These are phyloP conservation scores for Gossypium stocksii DNA, from an alignment of 345 rosid species.

Conservation along the genomic window DNA sequence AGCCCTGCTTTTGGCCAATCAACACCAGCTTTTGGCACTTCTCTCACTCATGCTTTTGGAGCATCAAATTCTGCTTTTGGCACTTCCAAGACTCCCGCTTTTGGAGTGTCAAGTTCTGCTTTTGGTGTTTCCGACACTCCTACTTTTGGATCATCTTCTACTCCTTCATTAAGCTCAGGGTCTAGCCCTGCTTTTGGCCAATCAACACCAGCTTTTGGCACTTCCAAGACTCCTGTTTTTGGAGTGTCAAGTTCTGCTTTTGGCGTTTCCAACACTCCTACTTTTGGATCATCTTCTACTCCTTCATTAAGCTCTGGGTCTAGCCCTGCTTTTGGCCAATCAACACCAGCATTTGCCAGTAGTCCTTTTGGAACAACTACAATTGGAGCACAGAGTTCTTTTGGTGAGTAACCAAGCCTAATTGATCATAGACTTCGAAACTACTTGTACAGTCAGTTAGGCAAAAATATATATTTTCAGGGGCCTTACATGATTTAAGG, in stretches of 20 bases:
- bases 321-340: slow-evolving; percentile 70
- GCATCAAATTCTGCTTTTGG: no score
- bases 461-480: not conserved
- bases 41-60: no score
- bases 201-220: slow-evolving; percentile 64
- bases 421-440: not conserved
- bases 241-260: slow-evolving; percentile 23
- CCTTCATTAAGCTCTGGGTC: slow-evolving; percentile 63
- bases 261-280: slow-evolving; percentile 45
- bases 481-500: not conserved
- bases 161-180: slow-evolving; percentile 57
- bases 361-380: slow-evolving; percentile 60
- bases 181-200: slow-evolving; percentile 76
- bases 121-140: slow-evolving; percentile 52
- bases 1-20: slow-evolving; percentile 77
- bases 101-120: slow-evolving; percentile 5
- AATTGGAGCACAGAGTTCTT: slow-evolving; percentile 66
- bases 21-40: slow-evolving; percentile 61
- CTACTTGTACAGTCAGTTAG: not conserved
- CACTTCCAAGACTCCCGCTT: not conserved
- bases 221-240: no score
- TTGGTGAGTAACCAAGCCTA: slow-evolving; percentile 35
- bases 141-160: slow-evolving; percentile 51
- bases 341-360: slow-evolving; percentile 67
- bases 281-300: slow-evolving; percentile 53